These are phyloP conservation scores for Candida railenensis DNA, from an alignment of 805 yeast genomes.

Conservation along the genomic window DNA sequence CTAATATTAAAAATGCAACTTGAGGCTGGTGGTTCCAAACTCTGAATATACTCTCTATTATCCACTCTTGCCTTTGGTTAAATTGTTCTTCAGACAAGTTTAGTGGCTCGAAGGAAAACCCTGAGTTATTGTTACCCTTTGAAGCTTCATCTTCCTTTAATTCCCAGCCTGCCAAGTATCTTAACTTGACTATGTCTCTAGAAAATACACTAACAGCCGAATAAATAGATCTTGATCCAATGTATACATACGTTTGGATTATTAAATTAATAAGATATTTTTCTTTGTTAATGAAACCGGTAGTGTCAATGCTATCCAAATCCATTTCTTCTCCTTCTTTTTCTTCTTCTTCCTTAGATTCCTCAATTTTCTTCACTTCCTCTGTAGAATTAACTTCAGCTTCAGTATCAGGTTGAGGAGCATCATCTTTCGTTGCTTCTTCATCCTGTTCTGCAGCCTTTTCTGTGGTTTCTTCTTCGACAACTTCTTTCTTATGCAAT, in stretches of 20 bases:
- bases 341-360: background rate
- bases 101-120: slow-evolving; percentile 28
- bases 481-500: background rate
- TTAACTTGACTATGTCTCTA: slow-evolving; percentile 40
- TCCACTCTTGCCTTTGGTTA: slow-evolving; percentile 30
- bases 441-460: slow-evolving; percentile 20
- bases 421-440: slow-evolving; percentile 33
- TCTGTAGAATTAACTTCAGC: background rate
- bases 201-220: slow-evolving; percentile 41
- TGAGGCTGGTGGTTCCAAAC: slow-evolving; percentile 48
- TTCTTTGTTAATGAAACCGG: slow-evolving; percentile 18
- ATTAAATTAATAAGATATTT: slow-evolving; percentile 56
- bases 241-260: slow-evolving; percentile 70
- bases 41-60: slow-evolving; percentile 39
- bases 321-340: background rate
- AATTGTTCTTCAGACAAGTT: slow-evolving; percentile 23
- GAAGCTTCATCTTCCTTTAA: slow-evolving; percentile 23
- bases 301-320: background rate
- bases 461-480: background rate
- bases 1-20: slow-evolving; percentile 41
- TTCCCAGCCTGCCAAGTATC: slow-evolving; percentile 32
- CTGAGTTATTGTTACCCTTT: slow-evolving; percentile 22
- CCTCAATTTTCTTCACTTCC: background rate
- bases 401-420: background rate
- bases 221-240: slow-evolving; percentile 83